Evolutionary conservation across 176 grass and related monocot genomes (phyloP).

Genomic region (Oryza meridionalis): DNA sequence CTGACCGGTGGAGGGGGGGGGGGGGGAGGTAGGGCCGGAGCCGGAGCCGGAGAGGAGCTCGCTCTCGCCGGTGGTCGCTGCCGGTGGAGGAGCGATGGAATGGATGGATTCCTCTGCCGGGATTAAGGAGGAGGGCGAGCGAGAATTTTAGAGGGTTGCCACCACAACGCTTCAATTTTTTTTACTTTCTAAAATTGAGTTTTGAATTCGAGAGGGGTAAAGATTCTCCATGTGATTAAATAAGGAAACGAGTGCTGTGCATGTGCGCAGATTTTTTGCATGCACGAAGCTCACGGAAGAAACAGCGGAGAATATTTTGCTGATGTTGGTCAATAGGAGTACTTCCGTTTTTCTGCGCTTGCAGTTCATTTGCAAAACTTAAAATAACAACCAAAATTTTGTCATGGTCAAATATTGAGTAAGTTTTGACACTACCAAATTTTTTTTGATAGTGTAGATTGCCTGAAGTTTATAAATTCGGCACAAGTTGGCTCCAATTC

Average conservation of each 20-base stretch:
- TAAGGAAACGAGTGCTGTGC: slow-evolving; percentile 10
- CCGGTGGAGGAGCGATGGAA: not conserved
- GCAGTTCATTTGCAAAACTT: not conserved
- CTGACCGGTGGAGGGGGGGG: not conserved
- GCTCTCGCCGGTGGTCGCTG: not conserved
- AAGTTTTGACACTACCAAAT: no score
- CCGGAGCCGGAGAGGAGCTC: not conserved
- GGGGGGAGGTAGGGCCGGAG: not conserved
- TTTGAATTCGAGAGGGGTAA: slow-evolving; percentile 17
- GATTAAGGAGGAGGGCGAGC: slow-evolving; percentile 28
- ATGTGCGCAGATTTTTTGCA: no score
- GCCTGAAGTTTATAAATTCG: no score
- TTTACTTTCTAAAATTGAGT: not conserved
- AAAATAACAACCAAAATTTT: no score
- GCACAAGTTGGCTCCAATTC: no score
- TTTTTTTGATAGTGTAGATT: no score
- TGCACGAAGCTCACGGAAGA: not conserved
- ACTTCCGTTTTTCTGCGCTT: not conserved
- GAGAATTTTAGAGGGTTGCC: slow-evolving; percentile 17
- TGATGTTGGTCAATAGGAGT: not conserved
- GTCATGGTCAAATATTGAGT: no score
- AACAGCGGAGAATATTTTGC: slow-evolving; percentile 9
- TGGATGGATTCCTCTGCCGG: slow-evolving; percentile 13
- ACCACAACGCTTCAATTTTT: not conserved
- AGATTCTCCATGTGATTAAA: slow-evolving; percentile 20